These are phyloP conservation scores for Termitomyces sp. DNA, from an alignment of 768 basidiomycete genomes.

Conservation along the genomic window DNA sequence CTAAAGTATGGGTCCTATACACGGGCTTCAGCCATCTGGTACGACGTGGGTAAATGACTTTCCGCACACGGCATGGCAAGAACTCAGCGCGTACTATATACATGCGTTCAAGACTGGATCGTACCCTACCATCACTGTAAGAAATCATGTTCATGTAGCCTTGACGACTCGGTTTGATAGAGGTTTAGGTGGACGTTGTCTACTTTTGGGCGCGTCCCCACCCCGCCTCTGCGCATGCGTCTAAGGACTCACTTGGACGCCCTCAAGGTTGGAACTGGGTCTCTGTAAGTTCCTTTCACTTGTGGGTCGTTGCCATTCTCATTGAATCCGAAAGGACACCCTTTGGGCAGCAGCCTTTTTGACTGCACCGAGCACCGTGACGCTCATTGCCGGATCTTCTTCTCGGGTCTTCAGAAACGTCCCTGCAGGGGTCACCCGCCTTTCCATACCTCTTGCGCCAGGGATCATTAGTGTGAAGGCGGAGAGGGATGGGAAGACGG, in stretches of 20 bases:
- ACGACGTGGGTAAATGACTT: slow-evolving; percentile 39
- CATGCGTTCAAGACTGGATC: slow-evolving; percentile 61
- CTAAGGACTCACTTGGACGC: slow-evolving; percentile 37
- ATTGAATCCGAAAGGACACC: slow-evolving; percentile 35
- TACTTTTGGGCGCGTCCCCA: slow-evolving; percentile 67
- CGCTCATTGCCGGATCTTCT: slow-evolving; percentile 39
- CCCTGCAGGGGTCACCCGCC: slow-evolving; percentile 52
- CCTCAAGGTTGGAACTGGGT: slow-evolving; percentile 49
- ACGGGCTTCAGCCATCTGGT: slow-evolving; percentile 39
- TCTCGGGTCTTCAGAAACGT: slow-evolving; percentile 35
- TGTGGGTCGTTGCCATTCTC: background rate
- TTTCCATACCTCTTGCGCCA: slow-evolving; percentile 51
- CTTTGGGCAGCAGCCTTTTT: slow-evolving; percentile 67
- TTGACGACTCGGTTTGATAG: background rate
- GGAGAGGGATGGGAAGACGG: slow-evolving; percentile 41
- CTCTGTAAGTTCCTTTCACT: slow-evolving; percentile 31
- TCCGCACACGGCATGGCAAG: slow-evolving; percentile 52
- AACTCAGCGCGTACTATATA: slow-evolving; percentile 62
- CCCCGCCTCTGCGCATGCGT: slow-evolving; percentile 40
- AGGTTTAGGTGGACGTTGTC: slow-evolving; percentile 35
- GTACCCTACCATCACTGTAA: slow-evolving; percentile 52
- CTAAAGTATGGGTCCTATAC: slow-evolving; percentile 53
- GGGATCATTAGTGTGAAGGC: slow-evolving; percentile 56
- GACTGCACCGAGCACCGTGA: slow-evolving; percentile 46
- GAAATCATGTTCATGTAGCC: slow-evolving; percentile 9